Evolutionary conservation across 306 rosid species (phyloP).

Genomic region (Fragaria ananassa): DNA sequence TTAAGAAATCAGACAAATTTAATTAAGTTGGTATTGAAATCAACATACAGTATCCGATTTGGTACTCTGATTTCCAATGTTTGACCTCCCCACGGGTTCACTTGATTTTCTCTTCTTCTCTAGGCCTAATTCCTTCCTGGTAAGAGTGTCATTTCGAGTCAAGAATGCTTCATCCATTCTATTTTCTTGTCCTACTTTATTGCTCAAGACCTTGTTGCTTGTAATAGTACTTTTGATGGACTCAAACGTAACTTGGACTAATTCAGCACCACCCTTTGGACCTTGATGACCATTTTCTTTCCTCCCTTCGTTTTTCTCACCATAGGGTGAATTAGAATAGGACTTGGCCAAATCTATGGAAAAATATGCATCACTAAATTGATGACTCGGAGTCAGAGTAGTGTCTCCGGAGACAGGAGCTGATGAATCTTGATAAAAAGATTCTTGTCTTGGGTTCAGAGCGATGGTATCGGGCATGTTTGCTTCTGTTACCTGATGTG

Average conservation of each 20-base stretch:
- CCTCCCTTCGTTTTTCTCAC: neutral
- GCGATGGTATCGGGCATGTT: neutral
- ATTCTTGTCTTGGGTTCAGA: neutral
- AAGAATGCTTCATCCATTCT: slow-evolving; percentile 30
- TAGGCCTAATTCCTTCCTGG: slow-evolving; percentile 25
- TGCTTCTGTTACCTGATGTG: slow-evolving; percentile 23
- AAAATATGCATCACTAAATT: slow-evolving; percentile 49
- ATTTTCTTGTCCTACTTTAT: slow-evolving; percentile 18
- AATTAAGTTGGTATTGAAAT: neutral
- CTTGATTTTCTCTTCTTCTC: slow-evolving; percentile 11
- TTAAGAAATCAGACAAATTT: neutral
- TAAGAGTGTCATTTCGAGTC: slow-evolving; percentile 22
- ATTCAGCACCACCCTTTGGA: neutral
- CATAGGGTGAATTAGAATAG: slow-evolving; percentile 32
- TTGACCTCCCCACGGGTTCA: slow-evolving; percentile 9
- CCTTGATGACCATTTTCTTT: slow-evolving; percentile 11
- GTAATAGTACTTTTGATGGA: neutral
- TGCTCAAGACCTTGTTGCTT: slow-evolving; percentile 1
- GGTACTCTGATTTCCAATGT: slow-evolving; percentile 17
- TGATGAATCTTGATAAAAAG: neutral
- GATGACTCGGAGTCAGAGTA: slow-evolving; percentile 29
- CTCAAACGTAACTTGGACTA: slow-evolving; percentile 9
- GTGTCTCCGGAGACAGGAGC: slow-evolving; percentile 35
- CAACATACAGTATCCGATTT: slow-evolving; percentile 39
- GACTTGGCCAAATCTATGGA: slow-evolving; percentile 61